phyloP scores from a whole-genome alignment of 306 rosid genomes.

The Cucurbita pepo region DNA sequence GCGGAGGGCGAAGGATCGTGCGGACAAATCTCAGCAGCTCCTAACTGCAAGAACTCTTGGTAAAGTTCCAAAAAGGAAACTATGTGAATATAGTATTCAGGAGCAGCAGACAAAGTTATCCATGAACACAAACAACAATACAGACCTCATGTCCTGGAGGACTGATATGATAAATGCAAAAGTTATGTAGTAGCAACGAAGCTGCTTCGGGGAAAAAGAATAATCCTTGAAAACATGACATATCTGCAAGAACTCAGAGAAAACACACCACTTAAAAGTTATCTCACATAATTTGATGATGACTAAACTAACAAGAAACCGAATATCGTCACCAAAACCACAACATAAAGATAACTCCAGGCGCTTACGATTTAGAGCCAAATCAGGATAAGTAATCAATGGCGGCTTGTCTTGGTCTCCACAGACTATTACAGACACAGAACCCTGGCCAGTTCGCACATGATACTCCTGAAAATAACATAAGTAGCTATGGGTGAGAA shows the following conservation, averaged over 20 bases:
- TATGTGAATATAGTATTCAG: constrained; percentile 41
- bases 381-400: constrained; percentile 76
- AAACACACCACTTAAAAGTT: neutral
- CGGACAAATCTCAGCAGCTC: constrained; percentile 67
- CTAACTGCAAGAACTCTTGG: constrained; percentile 88
- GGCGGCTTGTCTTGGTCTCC: constrained; percentile 89
- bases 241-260: constrained; percentile 27
- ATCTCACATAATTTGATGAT: neutral
- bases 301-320: no score
- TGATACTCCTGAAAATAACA: constrained; percentile 45
- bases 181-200: constrained; percentile 88
- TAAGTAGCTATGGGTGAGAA: neutral
- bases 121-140: constrained; percentile 11
- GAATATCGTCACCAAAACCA: neutral
- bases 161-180: constrained; percentile 84
- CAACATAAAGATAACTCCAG: neutral
- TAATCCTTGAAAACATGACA: constrained; percentile 92
- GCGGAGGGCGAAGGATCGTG: constrained; percentile 52
- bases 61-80: constrained; percentile 45
- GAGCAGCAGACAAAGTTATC: neutral
- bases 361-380: constrained; percentile 68
- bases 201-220: constrained; percentile 89
- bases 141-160: constrained; percentile 98
- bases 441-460: constrained; percentile 68
- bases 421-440: constrained; percentile 66